Evolutionary conservation across 371 early-diverging fungal species (phyloP), one percentile per base, ranked within the genome.

Genomic region (Sanchytrium tribonematis): DNA sequence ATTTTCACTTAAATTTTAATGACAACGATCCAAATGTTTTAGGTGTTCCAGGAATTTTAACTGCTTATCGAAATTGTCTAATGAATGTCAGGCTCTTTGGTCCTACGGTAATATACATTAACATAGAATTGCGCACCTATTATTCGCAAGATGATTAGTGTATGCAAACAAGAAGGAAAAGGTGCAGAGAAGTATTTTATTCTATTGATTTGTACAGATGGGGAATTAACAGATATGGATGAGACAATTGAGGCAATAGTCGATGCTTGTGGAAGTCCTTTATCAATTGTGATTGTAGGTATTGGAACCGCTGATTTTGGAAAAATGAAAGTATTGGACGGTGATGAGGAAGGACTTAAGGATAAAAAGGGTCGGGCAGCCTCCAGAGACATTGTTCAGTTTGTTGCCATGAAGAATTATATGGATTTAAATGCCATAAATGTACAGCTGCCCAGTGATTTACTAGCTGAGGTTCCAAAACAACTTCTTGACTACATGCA

Each of bases 201-300:
- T 5, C 69, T 78, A 73, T 77, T 73, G 74, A 79, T 71, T 73
- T 75, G 68, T 73, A 80, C 74, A 73, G 80, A 69, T 76, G 81
- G 75, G 71, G 71, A 66, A 17, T 72, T 77, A 32, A 74, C 69
- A 67, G 78, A 73, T 70, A 75, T 78, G 74, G 78, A 80, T 29
- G 71, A 71, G 31, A 81, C 83, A 1, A 66, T 80, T 32, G 48
- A 73, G 30, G 76, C 79, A 27, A 80, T 82, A 22, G 75, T 82
- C 17, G 72, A 71, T 12, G 81, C 81, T 29, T 77, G 79, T 1
- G 66, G 69, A 1, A 68, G 80, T 28, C 81, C 81, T 0, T 71
- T 82, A 28, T 80, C 80, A 0, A 80, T 82, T 68, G 75, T 82
- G 29, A 81, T 82, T 67, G 81, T 82, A n/a, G 83, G 83, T n/a